These are phyloP conservation scores for Passalora sequoiae DNA, from an alignment of 2,329 filamentous ascomycete species.

Conservation along the genomic window DNA sequence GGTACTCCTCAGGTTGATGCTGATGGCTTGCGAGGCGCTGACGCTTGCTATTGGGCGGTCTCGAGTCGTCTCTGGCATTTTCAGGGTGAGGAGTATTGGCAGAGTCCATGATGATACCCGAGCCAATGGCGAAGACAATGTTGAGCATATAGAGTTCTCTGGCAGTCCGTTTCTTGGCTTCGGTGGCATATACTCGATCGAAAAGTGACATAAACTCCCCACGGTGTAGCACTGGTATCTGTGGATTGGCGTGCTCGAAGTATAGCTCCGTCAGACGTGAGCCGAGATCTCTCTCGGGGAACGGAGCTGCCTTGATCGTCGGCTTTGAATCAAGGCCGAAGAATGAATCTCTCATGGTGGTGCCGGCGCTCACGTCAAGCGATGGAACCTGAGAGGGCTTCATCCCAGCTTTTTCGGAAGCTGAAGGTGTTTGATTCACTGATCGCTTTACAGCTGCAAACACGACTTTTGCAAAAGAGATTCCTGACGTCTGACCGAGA, in stretches of 20 bases:
- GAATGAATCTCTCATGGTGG: slow-evolving; percentile 90
- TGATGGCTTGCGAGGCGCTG: slow-evolving; percentile 49
- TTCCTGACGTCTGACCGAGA: slow-evolving; percentile 78
- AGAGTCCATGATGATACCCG: slow-evolving; percentile 75
- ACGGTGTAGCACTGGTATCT: slow-evolving; percentile 87
- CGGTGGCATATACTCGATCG: slow-evolving; percentile 69
- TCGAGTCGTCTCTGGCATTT: slow-evolving; percentile 28
- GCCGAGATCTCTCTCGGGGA: slow-evolving; percentile 73
- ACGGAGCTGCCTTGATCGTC: slow-evolving; percentile 76
- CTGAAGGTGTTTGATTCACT: slow-evolving; percentile 49
- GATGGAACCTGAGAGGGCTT: slow-evolving; percentile 51
- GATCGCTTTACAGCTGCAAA: slow-evolving; percentile 87
- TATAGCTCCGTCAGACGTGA: slow-evolving; percentile 72
- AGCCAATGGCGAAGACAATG: slow-evolving; percentile 94
- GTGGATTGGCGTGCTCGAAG: slow-evolving; percentile 93
- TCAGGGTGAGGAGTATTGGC: slow-evolving; percentile 36
- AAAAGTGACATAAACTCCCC: slow-evolving; percentile 87
- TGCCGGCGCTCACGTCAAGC: slow-evolving; percentile 54
- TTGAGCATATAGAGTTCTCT: slow-evolving; percentile 90
- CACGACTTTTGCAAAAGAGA: slow-evolving; percentile 90
- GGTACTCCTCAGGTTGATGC: slow-evolving; percentile 86
- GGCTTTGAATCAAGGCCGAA: slow-evolving; percentile 93
- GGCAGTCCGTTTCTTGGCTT: slow-evolving; percentile 62
- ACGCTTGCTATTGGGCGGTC: slow-evolving; percentile 38
- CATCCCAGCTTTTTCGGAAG: slow-evolving; percentile 57